These are phyloP conservation scores for Diplogelasinospora grovesii DNA, from an alignment of 495 filamentous ascomycete genomes.

Conservation along the genomic window DNA sequence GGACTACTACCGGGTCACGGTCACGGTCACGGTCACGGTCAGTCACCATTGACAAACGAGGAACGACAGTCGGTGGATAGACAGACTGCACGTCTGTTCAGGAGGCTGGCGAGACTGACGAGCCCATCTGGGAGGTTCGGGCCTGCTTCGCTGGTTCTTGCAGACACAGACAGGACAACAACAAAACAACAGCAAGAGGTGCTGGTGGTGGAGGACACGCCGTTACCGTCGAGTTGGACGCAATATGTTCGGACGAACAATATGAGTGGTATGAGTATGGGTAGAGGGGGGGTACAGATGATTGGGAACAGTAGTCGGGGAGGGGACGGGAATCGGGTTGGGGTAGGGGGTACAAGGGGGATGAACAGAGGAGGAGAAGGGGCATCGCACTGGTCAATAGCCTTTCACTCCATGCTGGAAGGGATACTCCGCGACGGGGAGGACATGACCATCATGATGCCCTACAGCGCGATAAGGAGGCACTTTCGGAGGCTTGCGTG, in stretches of 20 bases:
- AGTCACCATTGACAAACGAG: background rate
- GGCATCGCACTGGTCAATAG: constrained; percentile 32
- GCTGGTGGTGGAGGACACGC: no score
- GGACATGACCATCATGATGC: constrained; percentile 38
- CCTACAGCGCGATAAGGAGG: constrained; percentile 32
- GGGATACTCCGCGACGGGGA: constrained; percentile 37
- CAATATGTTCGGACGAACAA: no score
- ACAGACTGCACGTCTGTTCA: constrained; percentile 29
- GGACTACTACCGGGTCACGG: no score
- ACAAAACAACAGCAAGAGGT: no score
- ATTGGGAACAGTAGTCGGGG: no score
- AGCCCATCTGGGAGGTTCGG: constrained; percentile 37
- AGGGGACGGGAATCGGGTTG: background rate
- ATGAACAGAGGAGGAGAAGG: constrained; percentile 16
- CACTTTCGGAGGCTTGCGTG: constrained; percentile 32
- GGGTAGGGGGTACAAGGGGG: background rate
- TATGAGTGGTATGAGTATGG: no score
- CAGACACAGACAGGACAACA: no score
- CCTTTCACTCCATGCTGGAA: constrained; percentile 42
- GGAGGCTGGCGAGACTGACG: constrained; percentile 23
- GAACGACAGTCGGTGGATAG: constrained; percentile 21
- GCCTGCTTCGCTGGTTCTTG: constrained; percentile 27
- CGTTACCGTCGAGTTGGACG: no score
- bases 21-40: constrained; percentile 17
- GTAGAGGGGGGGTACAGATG: no score